Evolutionary conservation across 2,329 filamentous ascomycete species (phyloP).

Genomic region (Alternaria postmessia): DNA sequence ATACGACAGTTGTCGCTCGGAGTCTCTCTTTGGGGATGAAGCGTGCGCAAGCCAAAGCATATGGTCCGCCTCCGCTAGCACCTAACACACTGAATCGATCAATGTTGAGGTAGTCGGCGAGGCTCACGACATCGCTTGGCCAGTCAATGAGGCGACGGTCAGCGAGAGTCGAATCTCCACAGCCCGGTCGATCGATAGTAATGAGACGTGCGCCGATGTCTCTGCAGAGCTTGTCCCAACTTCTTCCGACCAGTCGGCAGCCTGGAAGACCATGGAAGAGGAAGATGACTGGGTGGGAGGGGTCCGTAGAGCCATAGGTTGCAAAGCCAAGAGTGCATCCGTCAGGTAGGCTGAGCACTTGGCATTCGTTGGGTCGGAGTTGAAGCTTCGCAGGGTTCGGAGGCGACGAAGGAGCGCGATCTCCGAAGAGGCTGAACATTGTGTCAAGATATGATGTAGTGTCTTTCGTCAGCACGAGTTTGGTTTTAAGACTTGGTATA

Average conservation of each 20-base stretch:
- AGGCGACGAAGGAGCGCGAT: conserved; percentile 19
- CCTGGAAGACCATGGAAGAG: conserved; percentile 55
- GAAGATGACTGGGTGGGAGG: conserved; percentile 49
- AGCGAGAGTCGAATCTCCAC: conserved; percentile 50
- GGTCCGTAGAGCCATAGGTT: conserved; percentile 49
- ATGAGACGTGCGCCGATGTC: conserved; percentile 50
- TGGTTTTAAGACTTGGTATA: neutral
- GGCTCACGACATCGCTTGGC: conserved; percentile 51
- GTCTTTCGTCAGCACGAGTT: neutral
- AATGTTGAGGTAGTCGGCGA: conserved; percentile 52
- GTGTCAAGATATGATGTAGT: neutral
- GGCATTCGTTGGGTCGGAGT: conserved; percentile 21
- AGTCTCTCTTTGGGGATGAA: conserved; percentile 40
- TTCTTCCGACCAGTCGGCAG: conserved; percentile 50
- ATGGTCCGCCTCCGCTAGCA: conserved; percentile 57
- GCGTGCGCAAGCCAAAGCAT: conserved; percentile 56
- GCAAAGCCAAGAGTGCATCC: conserved; percentile 52
- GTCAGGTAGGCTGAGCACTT: conserved; percentile 36
- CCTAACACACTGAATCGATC: conserved; percentile 54
- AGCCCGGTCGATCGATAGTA: conserved; percentile 54
- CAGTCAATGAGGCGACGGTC: conserved; percentile 39
- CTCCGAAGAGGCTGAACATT: conserved; percentile 21
- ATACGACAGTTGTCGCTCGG: conserved; percentile 26
- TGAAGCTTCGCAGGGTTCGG: conserved; percentile 27
- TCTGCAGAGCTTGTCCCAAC: conserved; percentile 37